These are phyloP conservation scores for Zalaria sp. DNA, from an alignment of 2,329 filamentous ascomycete genomes.

Conservation along the genomic window DNA sequence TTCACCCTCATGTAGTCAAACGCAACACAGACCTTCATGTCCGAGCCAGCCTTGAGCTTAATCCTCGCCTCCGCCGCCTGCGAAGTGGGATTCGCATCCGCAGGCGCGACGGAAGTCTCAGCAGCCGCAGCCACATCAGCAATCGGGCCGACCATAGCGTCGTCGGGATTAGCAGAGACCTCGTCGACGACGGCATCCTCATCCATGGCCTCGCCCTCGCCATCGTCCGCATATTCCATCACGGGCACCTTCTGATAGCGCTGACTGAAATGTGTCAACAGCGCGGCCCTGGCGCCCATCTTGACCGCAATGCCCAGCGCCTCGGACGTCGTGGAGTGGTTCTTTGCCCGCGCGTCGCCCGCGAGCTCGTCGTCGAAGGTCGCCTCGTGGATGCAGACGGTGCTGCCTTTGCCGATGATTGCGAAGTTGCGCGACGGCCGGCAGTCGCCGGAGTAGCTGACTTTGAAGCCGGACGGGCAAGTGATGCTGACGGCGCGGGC, in stretches of 20 bases:
- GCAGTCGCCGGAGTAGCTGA: constrained; percentile 91
- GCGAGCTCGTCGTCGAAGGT: constrained; percentile 82
- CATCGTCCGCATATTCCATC: constrained; percentile 25
- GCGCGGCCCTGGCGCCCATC: constrained; percentile 67
- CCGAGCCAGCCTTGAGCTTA: constrained; percentile 25
- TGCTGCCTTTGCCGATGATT: constrained; percentile 56
- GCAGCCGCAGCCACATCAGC: constrained; percentile 6
- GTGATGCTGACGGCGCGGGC: constrained; percentile 66
- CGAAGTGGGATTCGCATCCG: constrained; percentile 6
- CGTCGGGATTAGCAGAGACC: constrained; percentile 6
- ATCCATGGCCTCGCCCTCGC: constrained; percentile 6
- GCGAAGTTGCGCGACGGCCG: constrained; percentile 61
- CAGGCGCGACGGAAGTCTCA: constrained; percentile 6
- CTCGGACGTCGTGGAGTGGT: constrained; percentile 78
- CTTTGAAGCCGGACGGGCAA: constrained; percentile 66
- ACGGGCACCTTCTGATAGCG: constrained; percentile 67
- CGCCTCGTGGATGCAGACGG: constrained; percentile 85
- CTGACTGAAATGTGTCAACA: constrained; percentile 93
- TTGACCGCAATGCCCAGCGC: constrained; percentile 60
- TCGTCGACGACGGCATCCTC: constrained; percentile 14
- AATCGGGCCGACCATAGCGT: neutral
- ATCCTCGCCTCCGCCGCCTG: constrained; percentile 10
- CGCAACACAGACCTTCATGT: constrained; percentile 55
- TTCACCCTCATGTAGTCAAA: constrained; percentile 69
- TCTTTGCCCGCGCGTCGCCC: constrained; percentile 72